Evolutionary conservation across 2,329 filamentous ascomycete species (phyloP), one percentile per base, ranked within the genome.

Genomic region (Coniochaeta ligniaria): DNA sequence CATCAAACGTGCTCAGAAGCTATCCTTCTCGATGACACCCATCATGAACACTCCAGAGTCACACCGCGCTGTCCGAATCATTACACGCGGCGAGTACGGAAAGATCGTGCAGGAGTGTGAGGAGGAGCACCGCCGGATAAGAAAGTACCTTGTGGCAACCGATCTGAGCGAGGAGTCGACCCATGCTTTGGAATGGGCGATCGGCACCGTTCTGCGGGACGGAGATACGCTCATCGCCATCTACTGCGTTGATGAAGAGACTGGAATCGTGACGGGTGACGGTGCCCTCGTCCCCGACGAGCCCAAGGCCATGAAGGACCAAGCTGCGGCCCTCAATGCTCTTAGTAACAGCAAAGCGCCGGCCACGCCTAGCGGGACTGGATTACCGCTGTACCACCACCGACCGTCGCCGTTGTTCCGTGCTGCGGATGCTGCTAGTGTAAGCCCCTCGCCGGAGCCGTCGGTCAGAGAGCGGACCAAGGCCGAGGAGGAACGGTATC

Each of bases 161-260:
- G 95, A 99, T 73, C 78, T 98, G 3, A 97, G 93, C 66, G 91
- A 95, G 41, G 95, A 99, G 76, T 93, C 94, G 5, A 91, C 91
- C 7, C 96, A 98, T 72, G 95, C 95, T 1, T 80, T 99, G 35
- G 95, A 99, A 73, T 99, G 95, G 95, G 95, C 94, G 0, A 93
- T 99, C 60, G 95, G 95, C 8, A 98, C 94, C 0, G 92, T 98
- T 6, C 80, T 99, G 33, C 85, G 95, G 57, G 93, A 98, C 67
- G 95, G 95, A 8, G 95, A 99, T 71, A 98, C 94, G 0, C 81
- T 99, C 38, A 87, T 97, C 63, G 92, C 92, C 2, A 91, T 98
- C 54, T 96, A 96, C 75, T 96, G 93, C 61, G 88, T 96, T 26
- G 92, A 97, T 66, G 94, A 98, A 72, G 94, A 98, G 67, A 82